Evolutionary conservation across 352 stramenopile genomes (phyloP).

Genomic region (Phytophthora pinifolia): DNA sequence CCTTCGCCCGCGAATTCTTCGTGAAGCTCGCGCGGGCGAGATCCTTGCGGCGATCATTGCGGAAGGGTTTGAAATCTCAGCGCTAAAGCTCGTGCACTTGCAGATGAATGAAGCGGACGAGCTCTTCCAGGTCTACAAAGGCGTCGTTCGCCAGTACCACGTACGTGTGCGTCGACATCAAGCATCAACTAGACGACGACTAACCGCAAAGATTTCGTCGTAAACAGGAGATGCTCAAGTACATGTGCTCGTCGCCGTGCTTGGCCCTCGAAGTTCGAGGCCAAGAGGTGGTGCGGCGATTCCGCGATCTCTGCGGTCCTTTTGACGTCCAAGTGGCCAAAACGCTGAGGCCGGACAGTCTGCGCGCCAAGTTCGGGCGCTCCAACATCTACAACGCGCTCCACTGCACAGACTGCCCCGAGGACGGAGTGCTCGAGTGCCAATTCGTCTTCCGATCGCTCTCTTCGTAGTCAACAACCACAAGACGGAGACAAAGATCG

Average conservation of each 20-base stretch:
- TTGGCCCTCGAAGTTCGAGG: constrained; percentile 90
- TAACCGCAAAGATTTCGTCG: neutral
- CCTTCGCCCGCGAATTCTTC: constrained; percentile 57
- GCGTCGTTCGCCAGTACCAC: constrained; percentile 70
- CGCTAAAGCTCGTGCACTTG: constrained; percentile 84
- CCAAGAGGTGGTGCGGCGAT: constrained; percentile 73
- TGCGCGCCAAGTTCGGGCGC: constrained; percentile 89
- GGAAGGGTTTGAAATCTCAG: constrained; percentile 89
- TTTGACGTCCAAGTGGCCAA: constrained; percentile 91
- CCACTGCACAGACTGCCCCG: constrained; percentile 92
- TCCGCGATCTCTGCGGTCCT: constrained; percentile 85
- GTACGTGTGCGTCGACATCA: constrained; percentile 25
- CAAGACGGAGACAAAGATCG: constrained; percentile 4
- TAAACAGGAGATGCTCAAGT: constrained; percentile 82
- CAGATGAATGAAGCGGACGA: constrained; percentile 80
- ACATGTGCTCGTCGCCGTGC: constrained; percentile 87
- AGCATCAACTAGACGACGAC: neutral
- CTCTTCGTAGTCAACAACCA: constrained; percentile 17
- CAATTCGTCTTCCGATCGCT: constrained; percentile 87
- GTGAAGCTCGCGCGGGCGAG: constrained; percentile 60
- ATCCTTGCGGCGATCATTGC: constrained; percentile 82
- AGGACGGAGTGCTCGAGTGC: constrained; percentile 90
- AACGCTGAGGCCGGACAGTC: constrained; percentile 73
- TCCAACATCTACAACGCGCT: constrained; percentile 88
- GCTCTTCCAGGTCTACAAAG: constrained; percentile 91